Evolutionary conservation across 495 filamentous ascomycete species (phyloP).

Genomic region (Acidomyces sp.): DNA sequence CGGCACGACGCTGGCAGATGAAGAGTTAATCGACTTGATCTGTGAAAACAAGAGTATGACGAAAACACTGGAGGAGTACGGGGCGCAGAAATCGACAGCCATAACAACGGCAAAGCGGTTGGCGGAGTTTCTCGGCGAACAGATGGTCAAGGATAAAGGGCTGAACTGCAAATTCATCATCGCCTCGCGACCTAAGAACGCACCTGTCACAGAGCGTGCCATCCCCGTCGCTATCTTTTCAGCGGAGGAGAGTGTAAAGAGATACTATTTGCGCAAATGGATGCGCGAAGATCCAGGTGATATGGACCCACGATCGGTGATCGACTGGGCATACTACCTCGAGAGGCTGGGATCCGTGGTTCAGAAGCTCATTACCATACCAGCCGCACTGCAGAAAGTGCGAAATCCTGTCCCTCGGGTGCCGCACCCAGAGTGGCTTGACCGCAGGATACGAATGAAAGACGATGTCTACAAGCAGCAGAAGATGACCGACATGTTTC

Average conservation of each 20-base stretch:
- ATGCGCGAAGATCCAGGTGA: constrained; percentile 83
- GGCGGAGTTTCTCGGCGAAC: constrained; percentile 90
- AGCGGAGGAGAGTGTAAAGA: constrained; percentile 73
- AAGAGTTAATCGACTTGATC: constrained; percentile 96
- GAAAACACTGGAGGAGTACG: constrained; percentile 93
- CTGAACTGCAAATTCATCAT: constrained; percentile 99
- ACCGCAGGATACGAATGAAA: constrained; percentile 80
- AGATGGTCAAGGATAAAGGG: constrained; percentile 98
- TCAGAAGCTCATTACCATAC: constrained; percentile 97
- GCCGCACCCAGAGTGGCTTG: constrained; percentile 91
- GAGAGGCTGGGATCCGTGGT: constrained; percentile 92
- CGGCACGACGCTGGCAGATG: constrained; percentile 78
- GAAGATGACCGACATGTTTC: constrained; percentile 93
- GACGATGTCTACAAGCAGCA: constrained; percentile 97
- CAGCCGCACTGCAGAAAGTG: constrained; percentile 87
- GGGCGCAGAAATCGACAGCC: constrained; percentile 86
- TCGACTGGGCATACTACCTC: constrained; percentile 95
- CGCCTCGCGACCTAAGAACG: constrained; percentile 68
- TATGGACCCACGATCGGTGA: constrained; percentile 75
- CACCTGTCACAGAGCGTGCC: constrained; percentile 87
- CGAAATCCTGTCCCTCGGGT: constrained; percentile 89
- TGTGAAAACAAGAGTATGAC: constrained; percentile 96
- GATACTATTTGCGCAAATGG: constrained; percentile 88
- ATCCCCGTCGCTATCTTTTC: constrained; percentile 96
- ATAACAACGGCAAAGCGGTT: constrained; percentile 96